phyloP scores from a whole-genome alignment of 805 yeast species.

The Starmerella stigmatis region DNA sequence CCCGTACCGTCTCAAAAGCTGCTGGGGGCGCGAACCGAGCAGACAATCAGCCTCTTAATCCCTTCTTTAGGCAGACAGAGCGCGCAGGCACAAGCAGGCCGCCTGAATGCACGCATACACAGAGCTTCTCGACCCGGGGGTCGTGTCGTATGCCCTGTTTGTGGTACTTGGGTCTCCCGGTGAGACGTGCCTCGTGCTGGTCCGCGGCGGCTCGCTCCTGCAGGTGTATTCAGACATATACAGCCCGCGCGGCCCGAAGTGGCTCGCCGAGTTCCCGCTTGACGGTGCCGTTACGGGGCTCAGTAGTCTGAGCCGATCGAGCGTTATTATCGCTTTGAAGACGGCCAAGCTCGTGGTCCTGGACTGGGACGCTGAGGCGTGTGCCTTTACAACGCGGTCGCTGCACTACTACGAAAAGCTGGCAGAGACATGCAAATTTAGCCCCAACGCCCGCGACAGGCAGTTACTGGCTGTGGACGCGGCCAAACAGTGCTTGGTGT shows the following conservation, averaged over 20 bases:
- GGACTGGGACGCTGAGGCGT: slow-evolving; percentile 50
- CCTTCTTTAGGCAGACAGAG: too few species aligned
- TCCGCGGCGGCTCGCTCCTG: slow-evolving; percentile 52
- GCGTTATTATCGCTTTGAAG: slow-evolving; percentile 52
- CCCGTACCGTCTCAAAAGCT: too few species aligned
- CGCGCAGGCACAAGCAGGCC: neutral
- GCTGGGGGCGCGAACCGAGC: too few species aligned
- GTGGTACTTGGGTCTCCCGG: slow-evolving; percentile 31
- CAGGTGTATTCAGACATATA: slow-evolving; percentile 41
- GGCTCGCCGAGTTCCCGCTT: slow-evolving; percentile 56
- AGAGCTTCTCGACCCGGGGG: slow-evolving; percentile 65
- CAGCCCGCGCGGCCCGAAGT: slow-evolving; percentile 27
- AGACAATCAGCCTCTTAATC: neutral
- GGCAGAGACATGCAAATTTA: slow-evolving; percentile 32
- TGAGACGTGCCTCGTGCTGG: slow-evolving; percentile 60
- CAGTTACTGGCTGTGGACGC: slow-evolving; percentile 40
- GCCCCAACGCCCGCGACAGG: slow-evolving; percentile 26
- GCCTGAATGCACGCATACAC: slow-evolving; percentile 63
- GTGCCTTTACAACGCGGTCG: slow-evolving; percentile 58
- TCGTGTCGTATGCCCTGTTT: slow-evolving; percentile 48
- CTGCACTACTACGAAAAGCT: slow-evolving; percentile 73
- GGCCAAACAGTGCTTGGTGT: slow-evolving; percentile 54
- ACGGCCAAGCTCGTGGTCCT: slow-evolving; percentile 69
- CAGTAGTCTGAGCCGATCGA: slow-evolving; percentile 31
- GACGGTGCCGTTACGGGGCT: slow-evolving; percentile 60